These are phyloP conservation scores for Chaetoceros tenuissimus DNA, from an alignment of 108 stramenopile species.

Conservation along the genomic window DNA sequence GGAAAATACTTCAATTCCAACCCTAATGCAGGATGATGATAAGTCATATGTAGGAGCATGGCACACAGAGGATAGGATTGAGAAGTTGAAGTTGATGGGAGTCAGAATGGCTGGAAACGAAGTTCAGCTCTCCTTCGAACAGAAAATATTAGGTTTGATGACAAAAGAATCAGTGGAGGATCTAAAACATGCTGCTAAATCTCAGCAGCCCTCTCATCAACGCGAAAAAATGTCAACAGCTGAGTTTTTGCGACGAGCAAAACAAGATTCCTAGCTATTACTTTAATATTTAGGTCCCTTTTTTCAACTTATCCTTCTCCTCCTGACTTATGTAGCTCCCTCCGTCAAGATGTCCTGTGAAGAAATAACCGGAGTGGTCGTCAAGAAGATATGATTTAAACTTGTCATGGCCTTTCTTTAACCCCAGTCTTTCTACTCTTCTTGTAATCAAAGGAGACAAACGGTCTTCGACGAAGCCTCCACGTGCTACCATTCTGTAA, in stretches of 20 bases:
- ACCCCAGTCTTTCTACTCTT: conserved; percentile 56
- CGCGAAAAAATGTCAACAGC: too few relatives aligned
- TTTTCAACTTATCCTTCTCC: conserved; percentile 3
- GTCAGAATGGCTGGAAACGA: not conserved
- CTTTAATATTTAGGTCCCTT: too few relatives aligned
- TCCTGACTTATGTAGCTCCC: conserved; percentile 37
- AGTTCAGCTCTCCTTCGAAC: not conserved
- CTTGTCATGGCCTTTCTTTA: conserved; percentile 49
- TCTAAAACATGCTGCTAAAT: not conserved
- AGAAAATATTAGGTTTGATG: not conserved
- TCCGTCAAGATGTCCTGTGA: conserved; percentile 83
- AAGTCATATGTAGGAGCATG: conserved; percentile 25
- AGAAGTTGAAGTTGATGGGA: conserved; percentile 11
- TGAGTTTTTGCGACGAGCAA: too few relatives aligned
- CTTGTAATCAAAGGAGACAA: conserved; percentile 53
- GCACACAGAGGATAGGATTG: conserved; percentile 13
- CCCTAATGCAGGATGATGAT: conserved; percentile 34
- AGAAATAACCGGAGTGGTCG: conserved; percentile 74
- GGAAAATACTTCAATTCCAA: conserved; percentile 23
- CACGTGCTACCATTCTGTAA: conserved; percentile 67
- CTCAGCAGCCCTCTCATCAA: too few relatives aligned
- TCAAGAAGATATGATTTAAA: conserved; percentile 81
- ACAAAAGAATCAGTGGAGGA: not conserved
- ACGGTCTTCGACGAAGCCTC: conserved; percentile 85
- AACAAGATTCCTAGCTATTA: too few relatives aligned